A percentile compares a stretch with the other conserved stretches of the same genome.
Evolutionary conservation across 441 rosid species (phyloP).

Genomic region (Bocquillonia castaneifolia): DNA sequence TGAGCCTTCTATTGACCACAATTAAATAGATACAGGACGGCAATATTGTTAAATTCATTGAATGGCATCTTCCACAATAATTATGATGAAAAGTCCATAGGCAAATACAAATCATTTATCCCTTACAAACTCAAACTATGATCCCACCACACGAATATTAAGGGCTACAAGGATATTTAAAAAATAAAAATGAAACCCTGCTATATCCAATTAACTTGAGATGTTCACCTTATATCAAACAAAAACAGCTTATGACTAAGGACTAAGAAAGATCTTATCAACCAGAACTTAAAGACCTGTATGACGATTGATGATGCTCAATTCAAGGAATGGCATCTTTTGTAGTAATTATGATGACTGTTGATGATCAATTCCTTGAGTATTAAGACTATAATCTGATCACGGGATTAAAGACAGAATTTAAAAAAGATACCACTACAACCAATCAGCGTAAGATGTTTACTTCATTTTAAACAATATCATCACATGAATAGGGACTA

Average conservation of each 20-base stretch:
- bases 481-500: background rate
- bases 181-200: background rate
- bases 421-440: background rate
- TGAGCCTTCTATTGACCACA: background rate
- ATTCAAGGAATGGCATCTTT: constrained; percentile 2
- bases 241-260: background rate
- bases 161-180: background rate
- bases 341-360: background rate
- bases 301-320: background rate
- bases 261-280: background rate
- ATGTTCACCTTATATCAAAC: background rate
- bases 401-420: background rate
- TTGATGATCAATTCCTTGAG: too few relatives aligned
- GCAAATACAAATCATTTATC: background rate
- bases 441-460: background rate
- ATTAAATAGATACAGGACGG: background rate
- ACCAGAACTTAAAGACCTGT: background rate
- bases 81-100: background rate
- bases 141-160: background rate
- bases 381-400: background rate
- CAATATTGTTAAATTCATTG: constrained; percentile 2
- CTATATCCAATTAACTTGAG: background rate
- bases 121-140: background rate
- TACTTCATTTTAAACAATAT: background rate
- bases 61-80: constrained; percentile 1